Evolutionary conservation across 495 filamentous ascomycete species (phyloP).

Genomic region (Penicillium canariense): DNA sequence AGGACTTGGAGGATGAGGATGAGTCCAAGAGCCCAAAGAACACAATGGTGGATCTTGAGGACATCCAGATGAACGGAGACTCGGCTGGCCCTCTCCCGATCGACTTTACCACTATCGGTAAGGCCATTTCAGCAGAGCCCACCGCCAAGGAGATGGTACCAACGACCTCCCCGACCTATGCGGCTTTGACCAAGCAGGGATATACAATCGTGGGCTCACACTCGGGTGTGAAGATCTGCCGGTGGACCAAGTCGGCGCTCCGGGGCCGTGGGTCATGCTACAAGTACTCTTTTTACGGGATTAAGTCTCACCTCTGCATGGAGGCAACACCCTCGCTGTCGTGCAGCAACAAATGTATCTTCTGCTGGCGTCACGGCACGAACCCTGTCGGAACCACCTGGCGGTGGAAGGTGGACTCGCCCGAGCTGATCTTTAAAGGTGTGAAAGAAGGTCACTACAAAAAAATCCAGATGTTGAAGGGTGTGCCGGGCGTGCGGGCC

Average conservation of each 20-base stretch:
- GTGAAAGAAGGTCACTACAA: slow-evolving; percentile 90
- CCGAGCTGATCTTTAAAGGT: slow-evolving; percentile 82
- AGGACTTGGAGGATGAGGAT: slow-evolving; percentile 54
- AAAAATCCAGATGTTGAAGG: slow-evolving; percentile 96
- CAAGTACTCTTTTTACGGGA: slow-evolving; percentile 96
- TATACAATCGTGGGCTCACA: slow-evolving; percentile 94
- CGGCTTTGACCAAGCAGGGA: slow-evolving; percentile 89
- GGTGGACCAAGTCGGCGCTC: slow-evolving; percentile 98
- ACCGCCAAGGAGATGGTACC: slow-evolving; percentile 88
- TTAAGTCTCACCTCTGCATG: slow-evolving; percentile 94
- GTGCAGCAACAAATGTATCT: slow-evolving; percentile 97
- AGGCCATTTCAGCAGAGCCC: slow-evolving; percentile 33
- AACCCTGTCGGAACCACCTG: slow-evolving; percentile 95
- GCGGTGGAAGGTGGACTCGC: slow-evolving; percentile 92
- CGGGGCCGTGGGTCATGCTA: slow-evolving; percentile 94
- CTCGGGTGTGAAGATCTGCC: slow-evolving; percentile 95
- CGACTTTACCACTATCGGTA: slow-evolving; percentile 77
- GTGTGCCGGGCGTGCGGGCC: slow-evolving; percentile 86
- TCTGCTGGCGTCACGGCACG: slow-evolving; percentile 97
- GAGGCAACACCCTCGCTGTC: slow-evolving; percentile 93
- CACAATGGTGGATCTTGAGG: slow-evolving; percentile 75
- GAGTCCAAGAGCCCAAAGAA: slow-evolving; percentile 34
- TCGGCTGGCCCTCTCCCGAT: slow-evolving; percentile 62
- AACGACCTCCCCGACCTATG: slow-evolving; percentile 80
- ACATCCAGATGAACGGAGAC: slow-evolving; percentile 62